phyloP scores from a whole-genome alignment of 164 flowering plant species.

The Sedum album region DNA sequence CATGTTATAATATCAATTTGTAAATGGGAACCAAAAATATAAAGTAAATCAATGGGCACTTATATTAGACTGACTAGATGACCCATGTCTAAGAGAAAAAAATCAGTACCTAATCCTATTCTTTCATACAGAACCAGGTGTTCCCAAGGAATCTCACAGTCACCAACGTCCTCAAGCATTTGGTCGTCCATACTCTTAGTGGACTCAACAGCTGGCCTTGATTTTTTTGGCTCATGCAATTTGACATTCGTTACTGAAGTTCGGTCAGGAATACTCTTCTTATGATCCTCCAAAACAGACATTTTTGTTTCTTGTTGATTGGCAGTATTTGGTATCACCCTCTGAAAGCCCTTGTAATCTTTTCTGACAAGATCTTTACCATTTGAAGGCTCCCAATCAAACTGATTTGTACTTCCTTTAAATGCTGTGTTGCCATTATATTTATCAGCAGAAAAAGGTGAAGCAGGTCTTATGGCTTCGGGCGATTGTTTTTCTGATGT shows the following conservation, averaged over 20 bases:
- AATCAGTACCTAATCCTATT: conserved; percentile 82
- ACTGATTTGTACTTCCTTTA: conserved; percentile 15
- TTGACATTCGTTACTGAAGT: conserved; percentile 26
- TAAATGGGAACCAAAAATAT: background rate
- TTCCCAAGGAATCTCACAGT: conserved; percentile 93
- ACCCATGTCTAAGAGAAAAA: background rate
- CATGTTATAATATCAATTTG: background rate
- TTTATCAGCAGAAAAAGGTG: conserved; percentile 15
- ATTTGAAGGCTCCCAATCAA: conserved; percentile 15
- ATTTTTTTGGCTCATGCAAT: conserved; percentile 27
- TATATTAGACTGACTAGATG: background rate
- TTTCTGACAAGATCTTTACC: conserved; percentile 11
- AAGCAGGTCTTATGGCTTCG: conserved; percentile 25
- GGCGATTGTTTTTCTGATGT: conserved; percentile 25
- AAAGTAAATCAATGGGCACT: background rate
- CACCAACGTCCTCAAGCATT: conserved; percentile 60
- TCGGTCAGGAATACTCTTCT: conserved; percentile 33
- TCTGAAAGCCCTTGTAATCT: conserved; percentile 22
- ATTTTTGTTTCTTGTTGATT: conserved; percentile 22
- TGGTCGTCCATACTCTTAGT: conserved; percentile 41
- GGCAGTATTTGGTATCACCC: conserved; percentile 12
- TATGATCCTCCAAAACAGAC: conserved; percentile 22
- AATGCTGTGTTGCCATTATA: conserved; percentile 15
- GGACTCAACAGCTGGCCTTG: conserved; percentile 28
- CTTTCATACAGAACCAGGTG: conserved; percentile 90